Evolutionary conservation across 2,329 filamentous ascomycete genomes (phyloP).

Genomic region (Lecanicillium sp.): DNA sequence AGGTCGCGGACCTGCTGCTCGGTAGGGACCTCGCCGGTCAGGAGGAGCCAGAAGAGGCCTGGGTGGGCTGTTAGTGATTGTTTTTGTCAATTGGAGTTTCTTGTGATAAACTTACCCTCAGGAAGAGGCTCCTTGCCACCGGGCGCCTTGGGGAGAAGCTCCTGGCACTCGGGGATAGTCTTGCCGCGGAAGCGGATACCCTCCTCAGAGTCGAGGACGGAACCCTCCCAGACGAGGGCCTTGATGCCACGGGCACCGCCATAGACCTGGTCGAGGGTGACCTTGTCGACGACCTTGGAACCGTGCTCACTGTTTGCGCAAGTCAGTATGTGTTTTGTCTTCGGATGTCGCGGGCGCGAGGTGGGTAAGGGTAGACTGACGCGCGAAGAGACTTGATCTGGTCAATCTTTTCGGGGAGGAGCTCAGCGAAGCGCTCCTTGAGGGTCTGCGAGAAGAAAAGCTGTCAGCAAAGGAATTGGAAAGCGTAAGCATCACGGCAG

Average conservation of each 20-base stretch:
- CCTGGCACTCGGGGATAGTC: constrained; percentile 98
- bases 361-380: constrained; percentile 46
- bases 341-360: constrained; percentile 10
- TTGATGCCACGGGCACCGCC: constrained; percentile 99
- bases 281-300: constrained; percentile 91
- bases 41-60: constrained; percentile 98
- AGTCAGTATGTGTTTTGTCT: constrained; percentile 11
- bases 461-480: constrained; percentile 12
- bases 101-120: constrained; percentile 55
- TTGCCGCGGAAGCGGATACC: constrained; percentile 99
- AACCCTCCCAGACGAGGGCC: constrained; percentile 97
- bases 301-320: constrained; percentile 68
- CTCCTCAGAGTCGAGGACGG: constrained; percentile 96
- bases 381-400: constrained; percentile 98
- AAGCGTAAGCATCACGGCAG: neutral
- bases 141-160: constrained; percentile 92
- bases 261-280: constrained; percentile 98
- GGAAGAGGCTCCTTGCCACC: constrained; percentile 96
- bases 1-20: constrained; percentile 98
- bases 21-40: constrained; percentile 94
- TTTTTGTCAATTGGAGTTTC: neutral
- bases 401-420: constrained; percentile 93
- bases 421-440: constrained; percentile 97
- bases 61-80: constrained; percentile 16
- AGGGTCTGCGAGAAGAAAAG: constrained; percentile 57